Evolutionary conservation across 2,329 filamentous ascomycete species (phyloP).

Genomic region (Aspergillus versicolor): DNA sequence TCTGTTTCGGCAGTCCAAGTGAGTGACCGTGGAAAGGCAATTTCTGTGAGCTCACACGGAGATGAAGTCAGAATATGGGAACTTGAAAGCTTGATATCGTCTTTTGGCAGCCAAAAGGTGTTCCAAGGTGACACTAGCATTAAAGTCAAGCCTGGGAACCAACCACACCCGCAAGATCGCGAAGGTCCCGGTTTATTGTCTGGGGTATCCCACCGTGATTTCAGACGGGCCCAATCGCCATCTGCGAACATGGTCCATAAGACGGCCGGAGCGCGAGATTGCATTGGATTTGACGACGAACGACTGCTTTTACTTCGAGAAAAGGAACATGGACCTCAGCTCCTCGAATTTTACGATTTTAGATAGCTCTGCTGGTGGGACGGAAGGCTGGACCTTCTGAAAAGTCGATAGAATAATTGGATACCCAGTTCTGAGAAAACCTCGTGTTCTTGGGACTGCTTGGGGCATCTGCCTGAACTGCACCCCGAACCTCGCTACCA

Average conservation of each 20-base stretch:
- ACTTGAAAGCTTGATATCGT: slow-evolving; percentile 68
- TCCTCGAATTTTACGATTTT: slow-evolving; percentile 84
- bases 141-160: slow-evolving; percentile 47
- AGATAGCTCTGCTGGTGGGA: slow-evolving; percentile 48
- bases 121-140: slow-evolving; percentile 54
- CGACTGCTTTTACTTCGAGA: slow-evolving; percentile 85
- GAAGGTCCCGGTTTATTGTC: slow-evolving; percentile 3
- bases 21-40: slow-evolving; percentile 78
- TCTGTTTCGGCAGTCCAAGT: slow-evolving; percentile 84
- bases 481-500: neutral
- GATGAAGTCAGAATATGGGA: slow-evolving; percentile 86
- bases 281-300: slow-evolving; percentile 88
- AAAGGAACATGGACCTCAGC: slow-evolving; percentile 65
- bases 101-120: slow-evolving; percentile 44
- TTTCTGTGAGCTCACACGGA: slow-evolving; percentile 81
- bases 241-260: slow-evolving; percentile 39
- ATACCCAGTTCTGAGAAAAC: neutral
- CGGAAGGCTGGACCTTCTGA: neutral
- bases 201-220: slow-evolving; percentile 18
- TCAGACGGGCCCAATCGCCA: slow-evolving; percentile 16
- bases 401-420: neutral
- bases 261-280: slow-evolving; percentile 53
- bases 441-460: neutral
- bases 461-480: too few species aligned
- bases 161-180: slow-evolving; percentile 8